Evolutionary conservation across 495 filamentous ascomycete species (phyloP).

Genomic region (Annulohypoxylon stygium): DNA sequence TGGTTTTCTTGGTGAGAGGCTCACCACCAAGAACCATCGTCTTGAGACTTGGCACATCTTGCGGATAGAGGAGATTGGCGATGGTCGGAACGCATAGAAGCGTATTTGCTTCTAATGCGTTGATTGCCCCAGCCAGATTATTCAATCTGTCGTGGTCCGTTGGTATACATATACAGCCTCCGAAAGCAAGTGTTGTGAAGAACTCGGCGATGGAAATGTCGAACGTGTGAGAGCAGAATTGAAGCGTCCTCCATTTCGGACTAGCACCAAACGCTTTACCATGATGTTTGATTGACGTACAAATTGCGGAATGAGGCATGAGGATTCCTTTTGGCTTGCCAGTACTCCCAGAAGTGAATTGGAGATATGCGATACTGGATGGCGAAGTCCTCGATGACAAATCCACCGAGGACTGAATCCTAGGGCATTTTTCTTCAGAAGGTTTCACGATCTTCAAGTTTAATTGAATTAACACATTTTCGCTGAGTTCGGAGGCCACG

Average conservation of each 20-base stretch:
- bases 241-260: slow-evolving; percentile 1
- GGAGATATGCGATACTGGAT: background rate
- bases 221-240: background rate
- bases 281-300: slow-evolving; percentile 6
- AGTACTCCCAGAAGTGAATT: slow-evolving; percentile 1
- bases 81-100: background rate
- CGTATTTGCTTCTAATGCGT: background rate
- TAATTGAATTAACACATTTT: background rate
- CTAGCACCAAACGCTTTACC: background rate
- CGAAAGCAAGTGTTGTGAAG: slow-evolving; percentile 1
- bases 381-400: background rate
- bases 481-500: background rate
- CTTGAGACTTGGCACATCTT: background rate
- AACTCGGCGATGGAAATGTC: background rate
- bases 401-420: background rate
- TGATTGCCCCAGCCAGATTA: background rate
- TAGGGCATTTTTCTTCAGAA: background rate
- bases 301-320: background rate
- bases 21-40: background rate
- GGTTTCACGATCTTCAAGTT: background rate
- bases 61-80: background rate
- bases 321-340: slow-evolving; percentile 4
- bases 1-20: background rate
- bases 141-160: background rate
- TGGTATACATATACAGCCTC: background rate